A percentile compares a stretch with the other conserved stretches of the same genome.
Conservation (phyloP, 306 rosid species). For the Dalbergia cochinchinensis region DNA sequence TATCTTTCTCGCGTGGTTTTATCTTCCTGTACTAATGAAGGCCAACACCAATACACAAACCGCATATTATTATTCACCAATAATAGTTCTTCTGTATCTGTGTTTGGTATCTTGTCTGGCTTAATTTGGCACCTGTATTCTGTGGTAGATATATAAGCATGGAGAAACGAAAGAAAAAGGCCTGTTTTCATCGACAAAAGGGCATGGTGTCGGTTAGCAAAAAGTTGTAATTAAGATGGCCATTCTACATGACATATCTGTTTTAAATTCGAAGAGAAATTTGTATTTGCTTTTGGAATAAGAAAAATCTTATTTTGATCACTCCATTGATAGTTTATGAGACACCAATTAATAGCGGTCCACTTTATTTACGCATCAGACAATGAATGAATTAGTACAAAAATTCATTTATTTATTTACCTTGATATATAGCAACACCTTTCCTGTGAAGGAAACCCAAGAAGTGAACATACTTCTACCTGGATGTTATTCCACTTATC, state of each 20-base stretch:
- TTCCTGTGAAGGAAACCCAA: background rate
- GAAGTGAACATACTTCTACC: background rate
- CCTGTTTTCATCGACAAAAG: background rate
- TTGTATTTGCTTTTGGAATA: no score
- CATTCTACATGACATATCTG: conserved; percentile 17
- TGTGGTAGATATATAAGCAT: background rate
- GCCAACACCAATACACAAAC: background rate
- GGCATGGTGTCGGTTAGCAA: background rate
- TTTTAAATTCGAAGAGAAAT: background rate
- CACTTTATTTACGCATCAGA: no score
- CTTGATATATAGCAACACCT: no score
- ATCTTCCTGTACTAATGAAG: conserved; percentile 8
- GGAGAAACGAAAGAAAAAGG: background rate
- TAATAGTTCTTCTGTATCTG: background rate
- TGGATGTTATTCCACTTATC: background rate
- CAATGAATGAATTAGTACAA: no score
- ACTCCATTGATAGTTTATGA: no score
- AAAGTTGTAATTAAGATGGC: background rate
- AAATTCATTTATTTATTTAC: no score
- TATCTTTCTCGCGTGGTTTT: conserved; percentile 14
- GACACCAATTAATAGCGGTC: no score
- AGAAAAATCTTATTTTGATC: no score
- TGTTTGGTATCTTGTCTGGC: conserved; percentile 34
- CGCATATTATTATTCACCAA: background rate
- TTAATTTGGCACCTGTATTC: conserved; percentile 14